phyloP scores from a whole-genome alignment of 1,139 yeast species.

The Zygoascus hellenicus region DNA sequence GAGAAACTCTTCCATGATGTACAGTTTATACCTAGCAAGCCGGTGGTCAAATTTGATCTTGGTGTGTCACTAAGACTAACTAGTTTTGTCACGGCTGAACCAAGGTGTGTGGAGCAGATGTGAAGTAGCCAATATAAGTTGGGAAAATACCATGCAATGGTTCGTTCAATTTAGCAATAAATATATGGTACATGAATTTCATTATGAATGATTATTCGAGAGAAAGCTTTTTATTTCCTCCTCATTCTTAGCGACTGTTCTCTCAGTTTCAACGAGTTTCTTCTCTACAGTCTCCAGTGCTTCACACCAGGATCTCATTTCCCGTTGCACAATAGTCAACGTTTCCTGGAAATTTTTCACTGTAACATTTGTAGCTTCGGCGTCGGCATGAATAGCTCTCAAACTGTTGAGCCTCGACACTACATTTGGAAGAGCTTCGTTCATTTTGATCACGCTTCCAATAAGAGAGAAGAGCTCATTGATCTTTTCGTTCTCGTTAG shows the following conservation, averaged over 20 bases:
- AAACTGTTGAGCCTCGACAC: constrained; percentile 43
- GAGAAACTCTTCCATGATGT: constrained; percentile 15
- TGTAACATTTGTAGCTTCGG: constrained; percentile 48
- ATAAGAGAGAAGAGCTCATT: constrained; percentile 35
- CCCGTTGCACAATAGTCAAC: constrained; percentile 37
- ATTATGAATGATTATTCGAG: neutral
- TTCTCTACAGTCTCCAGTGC: constrained; percentile 37
- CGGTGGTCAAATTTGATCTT: too few species aligned
- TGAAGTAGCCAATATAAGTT: too few species aligned
- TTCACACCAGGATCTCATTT: constrained; percentile 40
- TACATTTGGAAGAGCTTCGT: constrained; percentile 39
- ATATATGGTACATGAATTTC: neutral
- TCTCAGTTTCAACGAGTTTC: constrained; percentile 35
- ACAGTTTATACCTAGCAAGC: too few species aligned
- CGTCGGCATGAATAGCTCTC: constrained; percentile 43
- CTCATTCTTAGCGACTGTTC: constrained; percentile 19
- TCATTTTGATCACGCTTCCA: constrained; percentile 36
- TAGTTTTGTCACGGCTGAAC: too few species aligned
- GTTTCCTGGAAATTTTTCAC: constrained; percentile 44
- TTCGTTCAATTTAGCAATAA: neutral
- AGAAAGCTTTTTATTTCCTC: constrained; percentile 11
- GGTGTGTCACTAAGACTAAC: too few species aligned
- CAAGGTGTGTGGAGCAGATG: too few species aligned
- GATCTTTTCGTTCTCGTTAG: constrained; percentile 12
- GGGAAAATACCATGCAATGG: too few species aligned